phyloP scores from a whole-genome alignment of 1,284 basidiomycete species.

The Moniliella sp. region DNA sequence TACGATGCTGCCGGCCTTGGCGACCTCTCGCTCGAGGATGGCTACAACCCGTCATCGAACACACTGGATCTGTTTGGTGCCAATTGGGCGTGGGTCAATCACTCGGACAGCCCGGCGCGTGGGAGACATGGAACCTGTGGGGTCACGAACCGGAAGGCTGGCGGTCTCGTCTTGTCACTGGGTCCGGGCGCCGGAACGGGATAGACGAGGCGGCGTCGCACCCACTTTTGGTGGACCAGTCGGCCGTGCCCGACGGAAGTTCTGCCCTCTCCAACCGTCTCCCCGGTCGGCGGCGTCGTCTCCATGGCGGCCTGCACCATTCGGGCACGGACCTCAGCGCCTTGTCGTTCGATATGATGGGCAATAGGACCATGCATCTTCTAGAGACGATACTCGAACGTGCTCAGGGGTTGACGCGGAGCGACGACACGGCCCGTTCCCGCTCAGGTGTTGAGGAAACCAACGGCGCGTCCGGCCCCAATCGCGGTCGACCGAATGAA shows the following conservation, averaged over 20 bases:
- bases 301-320: not conserved
- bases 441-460: too few relatives aligned
- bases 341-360: constrained; percentile 60
- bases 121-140: constrained; percentile 1
- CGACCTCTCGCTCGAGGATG: constrained; percentile 22
- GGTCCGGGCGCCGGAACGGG: not conserved
- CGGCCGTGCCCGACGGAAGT: constrained; percentile 2
- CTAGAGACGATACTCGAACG: constrained; percentile 42
- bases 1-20: constrained; percentile 17
- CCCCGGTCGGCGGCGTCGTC: too few relatives aligned
- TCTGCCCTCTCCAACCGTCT: constrained; percentile 1
- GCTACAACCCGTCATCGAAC: not conserved
- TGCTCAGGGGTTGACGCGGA: too few relatives aligned
- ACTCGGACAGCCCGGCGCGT: not conserved
- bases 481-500: too few relatives aligned
- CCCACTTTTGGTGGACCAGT: constrained; percentile 52
- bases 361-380: constrained; percentile 57
- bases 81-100: constrained; percentile 27
- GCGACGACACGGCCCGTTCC: too few relatives aligned
- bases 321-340: constrained; percentile 37
- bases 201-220: constrained; percentile 41
- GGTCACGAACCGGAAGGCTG: not conserved
- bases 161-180: constrained; percentile 1
- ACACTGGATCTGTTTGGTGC: constrained; percentile 25
- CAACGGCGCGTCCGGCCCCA: too few relatives aligned